phyloP scores from a whole-genome alignment of 495 filamentous ascomycete genomes.

The Haplographium delicatum region DNA sequence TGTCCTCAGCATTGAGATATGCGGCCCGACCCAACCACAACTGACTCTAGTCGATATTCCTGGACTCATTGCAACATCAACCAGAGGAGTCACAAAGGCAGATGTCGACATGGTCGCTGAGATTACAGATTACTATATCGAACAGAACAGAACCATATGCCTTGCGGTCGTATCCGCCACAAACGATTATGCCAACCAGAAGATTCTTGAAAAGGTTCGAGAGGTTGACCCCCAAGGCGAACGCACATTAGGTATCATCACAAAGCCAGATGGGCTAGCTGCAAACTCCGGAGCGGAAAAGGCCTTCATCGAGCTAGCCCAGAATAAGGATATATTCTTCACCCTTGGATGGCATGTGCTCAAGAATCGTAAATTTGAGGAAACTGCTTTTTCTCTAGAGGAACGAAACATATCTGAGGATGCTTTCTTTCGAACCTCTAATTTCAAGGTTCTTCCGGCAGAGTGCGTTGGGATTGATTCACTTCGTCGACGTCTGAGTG shows the following conservation, averaged over 20 bases:
- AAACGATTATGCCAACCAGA: slow-evolving; percentile 44
- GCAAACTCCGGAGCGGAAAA: slow-evolving; percentile 43
- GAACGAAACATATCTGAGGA: slow-evolving; percentile 37
- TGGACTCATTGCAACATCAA: slow-evolving; percentile 47
- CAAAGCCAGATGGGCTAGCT: slow-evolving; percentile 50
- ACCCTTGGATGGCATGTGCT: slow-evolving; percentile 67
- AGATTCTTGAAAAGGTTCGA: slow-evolving; percentile 37
- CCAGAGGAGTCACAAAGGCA: slow-evolving; percentile 34
- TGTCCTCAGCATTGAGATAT: slow-evolving; percentile 59
- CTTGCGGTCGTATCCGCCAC: slow-evolving; percentile 52
- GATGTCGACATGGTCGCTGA: slow-evolving; percentile 44
- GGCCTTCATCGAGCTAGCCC: slow-evolving; percentile 47
- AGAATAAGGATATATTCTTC: slow-evolving; percentile 57
- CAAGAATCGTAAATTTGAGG: slow-evolving; percentile 50
- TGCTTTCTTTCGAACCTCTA: slow-evolving; percentile 34
- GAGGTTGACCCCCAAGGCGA: slow-evolving; percentile 37
- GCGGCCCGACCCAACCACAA: slow-evolving; percentile 53
- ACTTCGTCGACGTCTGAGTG: slow-evolving; percentile 36
- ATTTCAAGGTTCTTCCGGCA: slow-evolving; percentile 24
- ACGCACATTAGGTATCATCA: slow-evolving; percentile 56
- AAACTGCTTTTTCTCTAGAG: slow-evolving; percentile 30
- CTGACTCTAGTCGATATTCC: slow-evolving; percentile 65
- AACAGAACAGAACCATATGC: slow-evolving; percentile 47
- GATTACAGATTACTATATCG: slow-evolving; percentile 55
- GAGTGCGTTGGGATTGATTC: slow-evolving; percentile 33